These are phyloP conservation scores for Magnolia kwangsiensis DNA, from an alignment of 164 flowering plant species.

Conservation along the genomic window DNA sequence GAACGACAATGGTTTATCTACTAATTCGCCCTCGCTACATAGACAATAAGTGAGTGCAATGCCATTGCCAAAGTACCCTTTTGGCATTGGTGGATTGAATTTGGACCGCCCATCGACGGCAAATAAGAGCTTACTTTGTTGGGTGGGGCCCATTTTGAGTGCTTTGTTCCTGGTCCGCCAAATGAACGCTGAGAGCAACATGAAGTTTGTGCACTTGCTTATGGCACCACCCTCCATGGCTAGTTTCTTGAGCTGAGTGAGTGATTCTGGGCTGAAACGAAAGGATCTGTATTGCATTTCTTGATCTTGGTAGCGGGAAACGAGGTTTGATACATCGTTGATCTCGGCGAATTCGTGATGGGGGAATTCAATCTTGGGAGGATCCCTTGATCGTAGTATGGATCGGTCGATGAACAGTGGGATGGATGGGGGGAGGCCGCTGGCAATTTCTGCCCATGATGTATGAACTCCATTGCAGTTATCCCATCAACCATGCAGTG, in stretches of 20 bases:
- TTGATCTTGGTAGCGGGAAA: slow-evolving; percentile 3
- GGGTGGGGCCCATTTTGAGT: slow-evolving; percentile 17
- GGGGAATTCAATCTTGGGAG: slow-evolving; percentile 12
- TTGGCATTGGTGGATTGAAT: slow-evolving; percentile 21
- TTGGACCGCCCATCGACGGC: slow-evolving; percentile 22
- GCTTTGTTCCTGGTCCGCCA: slow-evolving; percentile 27
- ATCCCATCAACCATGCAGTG: slow-evolving; percentile 27
- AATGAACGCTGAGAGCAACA: slow-evolving; percentile 11
- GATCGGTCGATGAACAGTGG: slow-evolving; percentile 20
- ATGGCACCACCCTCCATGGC: slow-evolving; percentile 17
- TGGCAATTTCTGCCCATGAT: slow-evolving; percentile 32
- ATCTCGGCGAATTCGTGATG: slow-evolving; percentile 12
- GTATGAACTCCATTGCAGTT: slow-evolving; percentile 19
- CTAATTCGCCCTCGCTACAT: slow-evolving; percentile 19
- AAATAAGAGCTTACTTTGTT: slow-evolving; percentile 19
- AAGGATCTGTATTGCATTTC: slow-evolving; percentile 14
- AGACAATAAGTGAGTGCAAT: slow-evolving; percentile 4
- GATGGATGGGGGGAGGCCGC: slow-evolving; percentile 13
- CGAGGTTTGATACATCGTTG: slow-evolving; percentile 9
- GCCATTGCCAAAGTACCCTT: slow-evolving; percentile 27
- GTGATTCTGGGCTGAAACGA: slow-evolving; percentile 9
- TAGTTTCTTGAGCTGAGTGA: slow-evolving; percentile 2
- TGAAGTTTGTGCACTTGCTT: slow-evolving; percentile 18
- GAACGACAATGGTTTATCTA: slow-evolving; percentile 17
- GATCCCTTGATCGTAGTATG: slow-evolving; percentile 12